Percentiles rank a stretch among this genome's conserved stretches.
Conservation (phyloP, 2,329 filamentous ascomycete species). For the Nemania serpens region DNA sequence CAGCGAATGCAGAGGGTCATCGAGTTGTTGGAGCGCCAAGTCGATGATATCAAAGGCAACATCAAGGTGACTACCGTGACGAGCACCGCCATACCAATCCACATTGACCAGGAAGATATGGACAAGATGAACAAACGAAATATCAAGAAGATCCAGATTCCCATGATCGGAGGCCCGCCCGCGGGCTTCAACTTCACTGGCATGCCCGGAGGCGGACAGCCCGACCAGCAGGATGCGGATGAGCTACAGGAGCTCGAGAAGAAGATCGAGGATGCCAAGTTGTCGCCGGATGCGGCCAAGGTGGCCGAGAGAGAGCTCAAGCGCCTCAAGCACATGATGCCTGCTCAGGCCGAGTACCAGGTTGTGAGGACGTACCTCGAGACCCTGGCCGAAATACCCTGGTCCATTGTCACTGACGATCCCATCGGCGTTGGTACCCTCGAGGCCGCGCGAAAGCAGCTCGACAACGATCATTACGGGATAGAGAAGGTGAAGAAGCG, state of each 20-base stretch:
- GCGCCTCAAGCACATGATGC: constrained; percentile 91
- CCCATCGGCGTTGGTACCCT: constrained; percentile 82
- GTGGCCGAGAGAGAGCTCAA: constrained; percentile 89
- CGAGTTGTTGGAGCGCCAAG: constrained; percentile 80
- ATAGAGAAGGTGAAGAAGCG: constrained; percentile 97
- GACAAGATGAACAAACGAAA: constrained; percentile 52
- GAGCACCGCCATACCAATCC: constrained; percentile 65
- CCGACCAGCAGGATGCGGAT: constrained; percentile 80
- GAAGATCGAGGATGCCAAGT: constrained; percentile 77
- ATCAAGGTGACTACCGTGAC: constrained; percentile 83
- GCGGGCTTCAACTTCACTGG: constrained; percentile 42
- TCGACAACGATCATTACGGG: constrained; percentile 96
- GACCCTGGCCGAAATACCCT: constrained; percentile 91
- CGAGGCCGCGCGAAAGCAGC: constrained; percentile 78
- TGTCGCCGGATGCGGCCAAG: constrained; percentile 84
- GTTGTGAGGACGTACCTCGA: constrained; percentile 93
- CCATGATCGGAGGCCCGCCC: constrained; percentile 24
- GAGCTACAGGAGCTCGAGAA: constrained; percentile 92
- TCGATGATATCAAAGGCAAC: constrained; percentile 82
- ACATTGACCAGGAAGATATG: constrained; percentile 60
- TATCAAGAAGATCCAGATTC: constrained; percentile 28
- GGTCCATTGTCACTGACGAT: constrained; percentile 83
- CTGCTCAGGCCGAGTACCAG: constrained; percentile 93
- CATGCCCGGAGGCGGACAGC: constrained; percentile 54
- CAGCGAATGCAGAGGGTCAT: constrained; percentile 80